These are phyloP conservation scores for Hyphopichia burtonii DNA, from an alignment of 1,139 yeast species.

Conservation along the genomic window DNA sequence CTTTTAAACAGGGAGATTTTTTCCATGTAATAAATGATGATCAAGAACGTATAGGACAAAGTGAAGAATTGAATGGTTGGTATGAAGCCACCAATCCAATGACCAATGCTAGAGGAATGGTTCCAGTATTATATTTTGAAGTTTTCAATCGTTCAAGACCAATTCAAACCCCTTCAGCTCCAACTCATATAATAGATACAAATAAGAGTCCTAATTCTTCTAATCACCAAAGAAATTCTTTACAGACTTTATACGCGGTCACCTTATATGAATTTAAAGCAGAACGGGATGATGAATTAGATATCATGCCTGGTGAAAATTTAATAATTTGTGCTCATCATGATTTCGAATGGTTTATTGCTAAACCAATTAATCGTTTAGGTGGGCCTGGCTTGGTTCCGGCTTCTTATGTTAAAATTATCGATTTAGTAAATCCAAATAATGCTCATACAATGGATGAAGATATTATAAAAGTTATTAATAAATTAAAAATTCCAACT, in stretches of 20 bases:
- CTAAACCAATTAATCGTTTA: slow-evolving; percentile 89
- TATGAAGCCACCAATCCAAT: slow-evolving; percentile 89
- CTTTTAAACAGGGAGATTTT: slow-evolving; percentile 80
- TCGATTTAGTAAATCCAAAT: slow-evolving; percentile 61
- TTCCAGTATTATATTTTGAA: slow-evolving; percentile 83
- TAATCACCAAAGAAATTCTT: slow-evolving; percentile 13
- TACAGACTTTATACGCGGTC: slow-evolving; percentile 45
- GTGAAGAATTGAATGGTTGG: slow-evolving; percentile 54
- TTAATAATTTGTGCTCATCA: slow-evolving; percentile 94
- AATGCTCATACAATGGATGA: slow-evolving; percentile 28
- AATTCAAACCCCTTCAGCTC: slow-evolving; percentile 8
- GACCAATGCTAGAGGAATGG: slow-evolving; percentile 75
- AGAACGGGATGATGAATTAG: slow-evolving; percentile 85
- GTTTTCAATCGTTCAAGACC: slow-evolving; percentile 63
- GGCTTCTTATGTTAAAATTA: slow-evolving; percentile 80
- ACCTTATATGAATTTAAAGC: slow-evolving; percentile 80
- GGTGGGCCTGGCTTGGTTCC: slow-evolving; percentile 99
- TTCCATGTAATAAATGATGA: slow-evolving; percentile 74
- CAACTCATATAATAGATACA: slow-evolving; percentile 5
- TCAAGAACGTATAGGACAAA: slow-evolving; percentile 25
- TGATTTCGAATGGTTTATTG: slow-evolving; percentile 95
- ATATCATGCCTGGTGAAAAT: slow-evolving; percentile 82
- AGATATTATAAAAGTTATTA: slow-evolving; percentile 42
- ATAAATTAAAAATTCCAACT: slow-evolving; percentile 72
- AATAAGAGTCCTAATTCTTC: slow-evolving; percentile 5